Percentiles rank a stretch among this genome's conserved stretches.
phyloP scores from a whole-genome alignment of 192 early-diverging fungal species.

The Coemansia pectinata region DNA sequence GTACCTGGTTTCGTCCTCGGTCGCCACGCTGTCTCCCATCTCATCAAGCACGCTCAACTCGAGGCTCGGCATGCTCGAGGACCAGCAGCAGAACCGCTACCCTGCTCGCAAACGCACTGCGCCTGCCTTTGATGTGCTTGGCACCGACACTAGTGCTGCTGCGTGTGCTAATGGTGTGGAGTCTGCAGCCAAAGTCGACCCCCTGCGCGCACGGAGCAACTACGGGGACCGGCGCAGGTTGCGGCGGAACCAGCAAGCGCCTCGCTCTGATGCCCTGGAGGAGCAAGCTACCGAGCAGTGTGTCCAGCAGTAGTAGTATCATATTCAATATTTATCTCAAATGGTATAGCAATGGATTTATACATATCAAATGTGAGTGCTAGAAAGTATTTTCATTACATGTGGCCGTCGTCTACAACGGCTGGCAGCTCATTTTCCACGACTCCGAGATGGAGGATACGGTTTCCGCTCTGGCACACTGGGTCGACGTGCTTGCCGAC shows the following conservation, averaged over 20 bases:
- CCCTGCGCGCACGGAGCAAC: slow-evolving; percentile 34
- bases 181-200: slow-evolving; percentile 16
- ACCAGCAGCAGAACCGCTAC: slow-evolving; percentile 3
- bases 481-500: slow-evolving; percentile 85
- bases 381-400: slow-evolving; percentile 25
- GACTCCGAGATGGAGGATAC: slow-evolving; percentile 84
- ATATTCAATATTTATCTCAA: not conserved
- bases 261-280: slow-evolving; percentile 29
- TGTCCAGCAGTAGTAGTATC: slow-evolving; percentile 34
- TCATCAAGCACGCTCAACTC: slow-evolving; percentile 41
- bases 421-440: slow-evolving; percentile 59
- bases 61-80: slow-evolving; percentile 7
- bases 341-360: not conserved
- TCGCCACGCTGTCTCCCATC: slow-evolving; percentile 34
- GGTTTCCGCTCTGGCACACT: slow-evolving; percentile 83
- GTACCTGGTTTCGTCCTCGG: not conserved
- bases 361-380: slow-evolving; percentile 40
- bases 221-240: slow-evolving; percentile 48
- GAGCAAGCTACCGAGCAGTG: slow-evolving; percentile 52
- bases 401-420: slow-evolving; percentile 62
- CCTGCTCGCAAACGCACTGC: slow-evolving; percentile 48
- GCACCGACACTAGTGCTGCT: not conserved
- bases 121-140: not conserved
- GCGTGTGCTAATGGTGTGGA: not conserved
- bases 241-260: slow-evolving; percentile 41